Percentiles rank a stretch among this genome's conserved stretches.
phyloP scores from a whole-genome alignment of 352 stramenopile genomes.

The Hyaloperonospora arabidopsidis region DNA sequence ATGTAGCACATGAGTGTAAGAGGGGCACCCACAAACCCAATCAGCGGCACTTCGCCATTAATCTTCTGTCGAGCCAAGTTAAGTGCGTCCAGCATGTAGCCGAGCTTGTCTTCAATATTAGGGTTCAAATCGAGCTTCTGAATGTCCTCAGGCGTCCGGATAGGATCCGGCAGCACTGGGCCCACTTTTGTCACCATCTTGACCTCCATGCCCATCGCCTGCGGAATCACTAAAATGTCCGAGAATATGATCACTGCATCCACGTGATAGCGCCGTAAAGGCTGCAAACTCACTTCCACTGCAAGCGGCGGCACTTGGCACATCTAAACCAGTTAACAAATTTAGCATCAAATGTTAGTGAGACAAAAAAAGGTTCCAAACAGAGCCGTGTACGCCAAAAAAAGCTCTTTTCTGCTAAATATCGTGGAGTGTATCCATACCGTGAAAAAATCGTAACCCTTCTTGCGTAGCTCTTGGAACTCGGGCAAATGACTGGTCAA shows the following conservation, averaged over 20 bases:
- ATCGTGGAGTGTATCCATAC: conserved; percentile 13
- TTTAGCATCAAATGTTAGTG: not conserved
- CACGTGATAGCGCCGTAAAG: conserved; percentile 88
- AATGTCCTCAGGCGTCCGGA: conserved; percentile 84
- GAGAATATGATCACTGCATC: conserved; percentile 98
- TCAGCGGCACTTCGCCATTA: conserved; percentile 90
- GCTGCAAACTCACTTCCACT: conserved; percentile 96
- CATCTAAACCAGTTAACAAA: conserved; percentile 43
- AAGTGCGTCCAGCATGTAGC: conserved; percentile 93
- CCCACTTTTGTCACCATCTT: conserved; percentile 93
- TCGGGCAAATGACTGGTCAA: conserved; percentile 71
- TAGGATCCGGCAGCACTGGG: conserved; percentile 71
- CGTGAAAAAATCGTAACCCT: conserved; percentile 87
- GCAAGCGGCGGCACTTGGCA: conserved; percentile 77
- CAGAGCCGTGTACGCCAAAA: no score
- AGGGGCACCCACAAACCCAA: conserved; percentile 96
- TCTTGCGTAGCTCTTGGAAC: conserved; percentile 76
- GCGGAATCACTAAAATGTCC: conserved; percentile 97
- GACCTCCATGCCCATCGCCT: conserved; percentile 95
- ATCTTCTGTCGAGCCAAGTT: conserved; percentile 89
- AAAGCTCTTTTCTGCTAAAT: no score
- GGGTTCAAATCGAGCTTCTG: conserved; percentile 83
- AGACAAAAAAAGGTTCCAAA: not conserved
- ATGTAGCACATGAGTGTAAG: conserved; percentile 98
- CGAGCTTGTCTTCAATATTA: conserved; percentile 90